Conservation (phyloP, 148 eudicot species). For the Vaccinium darrowii region DNA sequence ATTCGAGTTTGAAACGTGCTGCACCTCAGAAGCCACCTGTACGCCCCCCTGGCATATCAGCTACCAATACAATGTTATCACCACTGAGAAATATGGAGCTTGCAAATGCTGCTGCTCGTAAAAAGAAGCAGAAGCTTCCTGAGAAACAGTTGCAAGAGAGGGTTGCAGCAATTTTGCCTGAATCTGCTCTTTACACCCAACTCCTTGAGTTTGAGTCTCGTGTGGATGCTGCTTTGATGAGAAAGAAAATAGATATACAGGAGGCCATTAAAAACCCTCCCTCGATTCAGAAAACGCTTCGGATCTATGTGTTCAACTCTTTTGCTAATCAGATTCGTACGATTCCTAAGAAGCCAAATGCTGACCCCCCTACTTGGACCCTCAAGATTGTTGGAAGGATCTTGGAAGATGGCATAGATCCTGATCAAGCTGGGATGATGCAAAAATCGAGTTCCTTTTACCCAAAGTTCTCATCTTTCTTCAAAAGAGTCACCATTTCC, state of each 20-base stretch:
- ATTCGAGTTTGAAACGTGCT: constrained; percentile 40
- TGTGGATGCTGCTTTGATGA: constrained; percentile 75
- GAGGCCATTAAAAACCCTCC: constrained; percentile 85
- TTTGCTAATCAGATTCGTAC: constrained; percentile 72
- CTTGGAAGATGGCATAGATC: constrained; percentile 84
- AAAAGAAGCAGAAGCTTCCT: constrained; percentile 81
- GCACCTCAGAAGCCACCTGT: constrained; percentile 70
- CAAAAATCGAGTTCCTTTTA: constrained; percentile 65
- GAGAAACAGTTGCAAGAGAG: constrained; percentile 70
- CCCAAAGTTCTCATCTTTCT: constrained; percentile 85
- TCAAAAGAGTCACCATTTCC: constrained; percentile 72
- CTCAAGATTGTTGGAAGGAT: constrained; percentile 87
- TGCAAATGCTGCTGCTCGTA: constrained; percentile 60
- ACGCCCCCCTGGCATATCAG: constrained; percentile 56
- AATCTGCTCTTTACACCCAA: constrained; percentile 88
- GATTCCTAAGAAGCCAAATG: constrained; percentile 66
- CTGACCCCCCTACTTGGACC: constrained; percentile 90
- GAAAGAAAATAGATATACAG: constrained; percentile 92
- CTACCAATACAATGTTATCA: constrained; percentile 43
- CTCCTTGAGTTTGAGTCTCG: constrained; percentile 95
- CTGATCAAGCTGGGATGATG: constrained; percentile 66
- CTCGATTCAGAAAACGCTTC: constrained; percentile 76
- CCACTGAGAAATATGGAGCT: constrained; percentile 77
- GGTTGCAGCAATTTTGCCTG: constrained; percentile 84
- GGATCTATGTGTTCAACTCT: constrained; percentile 87